Evolutionary conservation across 2,329 filamentous ascomycete genomes (phyloP), one percentile per base, ranked within the genome.

Genomic region (Lasiodiplodia hormozganensis): DNA sequence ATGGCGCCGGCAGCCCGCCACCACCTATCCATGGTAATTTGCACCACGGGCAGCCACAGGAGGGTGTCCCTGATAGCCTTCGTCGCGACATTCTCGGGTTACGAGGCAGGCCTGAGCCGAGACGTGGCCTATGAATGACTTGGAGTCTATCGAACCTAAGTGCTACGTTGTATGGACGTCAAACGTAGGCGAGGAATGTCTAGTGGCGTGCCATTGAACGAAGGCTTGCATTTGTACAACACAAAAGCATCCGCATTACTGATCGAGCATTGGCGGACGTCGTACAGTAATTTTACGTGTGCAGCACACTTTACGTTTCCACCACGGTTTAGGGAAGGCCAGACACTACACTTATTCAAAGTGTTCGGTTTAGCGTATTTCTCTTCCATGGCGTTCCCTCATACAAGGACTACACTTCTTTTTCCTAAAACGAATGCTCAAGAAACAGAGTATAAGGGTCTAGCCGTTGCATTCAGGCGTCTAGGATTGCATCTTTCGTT

Each of bases 41-140:
- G n/a, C 54, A 49, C 8, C 65, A 57, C 6, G 23, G 18, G 6
- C 54, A 57, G 21, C 23, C 38, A 31, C 28, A 67, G 14, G 34
- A 57, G 10, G 65, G 54, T 52, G 54, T 67, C 7, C 65, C 65
- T 4, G 65, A 67, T 38, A 58, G 49, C 16, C 21, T 67, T 28
- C 65, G 65, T 54, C 38, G 65, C 21, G 65, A 67, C n/a, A 67
- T 67, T 23, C 21, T 67, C n/a, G 65, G 65, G 7, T 34, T 67
- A 16, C 51, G 65, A 28, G 65, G 54, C 4, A 36, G 54, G n/a
- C 65, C 40, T 7, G 65, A 67, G 40, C 65, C 54, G 21, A 52
- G 65, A 54, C 65, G 65, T 14, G 65, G 56, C 18, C 31, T 57
- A 4, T 67, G 65, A 67, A 18, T 8, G 31, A 6, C 7, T 36